Percentiles rank a stretch among this genome's conserved stretches.
Evolutionary conservation across 1,139 yeast species (phyloP).

Genomic region (Candida albicans): DNA sequence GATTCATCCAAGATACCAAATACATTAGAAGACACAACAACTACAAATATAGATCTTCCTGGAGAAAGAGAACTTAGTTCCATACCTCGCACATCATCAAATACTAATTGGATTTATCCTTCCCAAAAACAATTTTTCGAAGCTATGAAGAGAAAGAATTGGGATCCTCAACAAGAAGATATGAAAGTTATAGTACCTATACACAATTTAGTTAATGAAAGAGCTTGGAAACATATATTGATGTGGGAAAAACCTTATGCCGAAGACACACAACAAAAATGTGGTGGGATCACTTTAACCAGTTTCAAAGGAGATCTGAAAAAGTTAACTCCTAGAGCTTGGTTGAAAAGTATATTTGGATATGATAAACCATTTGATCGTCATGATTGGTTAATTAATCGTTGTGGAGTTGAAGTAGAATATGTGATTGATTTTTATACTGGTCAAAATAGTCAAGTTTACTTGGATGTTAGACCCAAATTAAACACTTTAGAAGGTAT

Average conservation of each 20-base stretch:
- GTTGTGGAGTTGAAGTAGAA: slow-evolving; percentile 82
- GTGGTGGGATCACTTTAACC: slow-evolving; percentile 85
- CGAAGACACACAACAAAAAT: slow-evolving; percentile 45
- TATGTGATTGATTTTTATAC: slow-evolving; percentile 92
- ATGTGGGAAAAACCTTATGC: slow-evolving; percentile 75
- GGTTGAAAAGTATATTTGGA: slow-evolving; percentile 68
- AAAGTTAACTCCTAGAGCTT: slow-evolving; percentile 86
- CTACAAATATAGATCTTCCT: slow-evolving; percentile 43
- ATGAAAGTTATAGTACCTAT: slow-evolving; percentile 93
- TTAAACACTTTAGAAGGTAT: slow-evolving; percentile 78
- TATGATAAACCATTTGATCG: slow-evolving; percentile 85
- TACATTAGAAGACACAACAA: slow-evolving; percentile 22
- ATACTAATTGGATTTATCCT: slow-evolving; percentile 87
- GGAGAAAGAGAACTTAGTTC: slow-evolving; percentile 76
- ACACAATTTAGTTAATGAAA: slow-evolving; percentile 90
- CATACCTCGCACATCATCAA: slow-evolving; percentile 73
- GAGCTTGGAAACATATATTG: slow-evolving; percentile 84
- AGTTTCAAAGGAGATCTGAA: slow-evolving; percentile 88
- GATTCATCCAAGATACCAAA: slow-evolving; percentile 41
- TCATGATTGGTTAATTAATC: slow-evolving; percentile 91
- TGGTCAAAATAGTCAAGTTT: slow-evolving; percentile 58
- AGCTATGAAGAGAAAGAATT: slow-evolving; percentile 89
- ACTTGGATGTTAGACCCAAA: slow-evolving; percentile 89
- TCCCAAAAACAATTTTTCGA: slow-evolving; percentile 92
- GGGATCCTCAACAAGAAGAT: slow-evolving; percentile 79